Conservation (phyloP, 352 stramenopile genomes). For the Phytophthora multivora region DNA sequence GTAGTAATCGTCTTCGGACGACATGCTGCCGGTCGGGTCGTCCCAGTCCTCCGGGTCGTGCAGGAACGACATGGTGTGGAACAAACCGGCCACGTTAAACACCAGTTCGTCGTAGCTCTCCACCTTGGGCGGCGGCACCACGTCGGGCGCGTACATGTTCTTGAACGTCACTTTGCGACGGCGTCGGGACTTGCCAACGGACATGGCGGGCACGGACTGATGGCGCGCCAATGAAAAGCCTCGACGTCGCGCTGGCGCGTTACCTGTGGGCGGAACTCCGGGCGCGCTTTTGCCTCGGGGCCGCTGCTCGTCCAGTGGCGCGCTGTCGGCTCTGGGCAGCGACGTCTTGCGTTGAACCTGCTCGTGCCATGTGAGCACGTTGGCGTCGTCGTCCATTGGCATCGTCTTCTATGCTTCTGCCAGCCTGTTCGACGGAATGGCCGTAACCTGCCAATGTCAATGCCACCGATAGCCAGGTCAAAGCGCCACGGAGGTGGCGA, state of each 20-base stretch:
- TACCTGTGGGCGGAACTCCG: neutral
- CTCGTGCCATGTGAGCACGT: slow-evolving; percentile 31
- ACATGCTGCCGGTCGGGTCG: slow-evolving; percentile 30
- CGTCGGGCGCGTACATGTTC: slow-evolving; percentile 45
- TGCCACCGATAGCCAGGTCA: neutral
- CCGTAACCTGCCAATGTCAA: slow-evolving; percentile 7
- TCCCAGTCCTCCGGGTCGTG: slow-evolving; percentile 51
- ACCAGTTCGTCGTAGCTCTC: slow-evolving; percentile 66
- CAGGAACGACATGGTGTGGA: slow-evolving; percentile 61
- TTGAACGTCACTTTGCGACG: slow-evolving; percentile 58
- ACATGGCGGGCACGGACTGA: slow-evolving; percentile 25
- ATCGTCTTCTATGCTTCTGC: slow-evolving; percentile 7
- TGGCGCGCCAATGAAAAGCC: slow-evolving; percentile 26
- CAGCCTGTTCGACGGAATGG: slow-evolving; percentile 25
- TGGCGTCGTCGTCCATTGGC: slow-evolving; percentile 21
- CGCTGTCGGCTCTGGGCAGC: slow-evolving; percentile 8
- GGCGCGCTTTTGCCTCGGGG: slow-evolving; percentile 26
- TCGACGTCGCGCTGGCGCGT: slow-evolving; percentile 12
- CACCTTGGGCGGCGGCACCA: slow-evolving; percentile 38
- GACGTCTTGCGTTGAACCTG: slow-evolving; percentile 38
- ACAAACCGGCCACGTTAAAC: slow-evolving; percentile 59
- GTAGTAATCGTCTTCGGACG: slow-evolving; percentile 22
- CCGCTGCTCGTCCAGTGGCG: slow-evolving; percentile 7
- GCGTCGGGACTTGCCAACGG: slow-evolving; percentile 20
- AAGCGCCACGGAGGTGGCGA: neutral